These are phyloP conservation scores for Diaporthe capsici DNA, from an alignment of 2,329 filamentous ascomycete genomes.

Conservation along the genomic window DNA sequence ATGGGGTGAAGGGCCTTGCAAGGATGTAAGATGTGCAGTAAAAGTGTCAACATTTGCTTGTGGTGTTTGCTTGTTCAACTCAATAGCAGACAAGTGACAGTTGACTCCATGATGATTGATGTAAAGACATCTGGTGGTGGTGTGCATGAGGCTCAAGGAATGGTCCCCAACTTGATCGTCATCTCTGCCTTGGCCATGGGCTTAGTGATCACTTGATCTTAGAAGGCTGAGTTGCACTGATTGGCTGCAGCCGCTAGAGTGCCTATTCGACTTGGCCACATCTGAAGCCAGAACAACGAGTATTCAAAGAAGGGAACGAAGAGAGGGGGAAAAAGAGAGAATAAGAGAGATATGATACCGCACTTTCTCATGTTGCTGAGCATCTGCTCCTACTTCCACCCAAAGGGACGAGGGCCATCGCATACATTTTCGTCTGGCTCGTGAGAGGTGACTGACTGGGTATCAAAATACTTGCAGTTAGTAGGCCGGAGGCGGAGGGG, in stretches of 20 bases:
- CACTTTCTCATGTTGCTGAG: not conserved
- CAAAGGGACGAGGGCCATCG: not conserved
- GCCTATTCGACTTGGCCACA: not conserved
- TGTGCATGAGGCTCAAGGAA: not conserved
- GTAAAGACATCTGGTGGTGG: not conserved
- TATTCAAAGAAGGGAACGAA: not conserved
- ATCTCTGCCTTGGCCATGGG: conserved; percentile 9
- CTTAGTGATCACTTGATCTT: conserved; percentile 33
- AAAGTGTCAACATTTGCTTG: not conserved
- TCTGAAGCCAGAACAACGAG: not conserved
- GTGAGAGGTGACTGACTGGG: not conserved
- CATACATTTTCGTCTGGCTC: not conserved
- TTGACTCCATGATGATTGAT: not conserved
- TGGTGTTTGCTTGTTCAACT: not conserved
- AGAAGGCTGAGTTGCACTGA: conserved; percentile 6
- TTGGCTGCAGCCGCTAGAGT: conserved; percentile 26
- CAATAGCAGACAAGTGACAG: not conserved
- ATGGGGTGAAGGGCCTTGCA: not conserved
- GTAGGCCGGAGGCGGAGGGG: not conserved
- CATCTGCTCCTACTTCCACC: not conserved
- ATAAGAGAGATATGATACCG: not conserved
- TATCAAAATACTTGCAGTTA: not conserved
- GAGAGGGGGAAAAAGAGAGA: not conserved
- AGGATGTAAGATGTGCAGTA: not conserved
- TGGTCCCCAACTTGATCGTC: not conserved